Evolutionary conservation across 345 rosid species (phyloP).

Genomic region (Dipteronia sinensis): DNA sequence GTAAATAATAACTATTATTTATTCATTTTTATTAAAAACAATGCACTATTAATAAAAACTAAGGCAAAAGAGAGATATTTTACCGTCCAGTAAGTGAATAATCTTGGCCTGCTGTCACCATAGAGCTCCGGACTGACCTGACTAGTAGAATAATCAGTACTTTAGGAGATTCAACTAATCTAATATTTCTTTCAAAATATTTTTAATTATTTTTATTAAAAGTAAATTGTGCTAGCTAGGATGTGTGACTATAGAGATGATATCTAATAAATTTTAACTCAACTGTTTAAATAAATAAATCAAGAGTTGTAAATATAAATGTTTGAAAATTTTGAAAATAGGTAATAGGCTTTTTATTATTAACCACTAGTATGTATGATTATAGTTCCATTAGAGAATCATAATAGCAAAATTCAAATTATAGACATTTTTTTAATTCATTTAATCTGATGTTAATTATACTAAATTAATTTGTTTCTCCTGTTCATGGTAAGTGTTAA

Average conservation of each 20-base stretch:
- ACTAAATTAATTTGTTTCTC: too few species aligned
- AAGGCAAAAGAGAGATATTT: conserved; percentile 21
- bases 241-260: too few species aligned
- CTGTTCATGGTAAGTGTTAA: too few species aligned
- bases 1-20: not conserved
- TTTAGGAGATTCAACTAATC: conserved; percentile 37
- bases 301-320: too few species aligned
- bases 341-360: too few species aligned
- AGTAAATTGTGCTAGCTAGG: not conserved
- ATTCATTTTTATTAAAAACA: not conserved
- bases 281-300: not conserved
- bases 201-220: not conserved
- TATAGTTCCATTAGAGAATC: too few species aligned
- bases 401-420: too few species aligned
- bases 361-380: too few species aligned
- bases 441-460: not conserved
- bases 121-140: conserved; percentile 99
- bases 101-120: conserved; percentile 92
- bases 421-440: too few species aligned
- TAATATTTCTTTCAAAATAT: too few species aligned
- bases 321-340: not conserved
- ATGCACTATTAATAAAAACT: not conserved
- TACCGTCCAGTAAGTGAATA: conserved; percentile 99
- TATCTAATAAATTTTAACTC: not conserved
- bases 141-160: conserved; percentile 75